Evolutionary conservation across 208 protist genomes (phyloP), one percentile per base, ranked within the genome.

Genomic region (Wallacemonas collosoma): DNA sequence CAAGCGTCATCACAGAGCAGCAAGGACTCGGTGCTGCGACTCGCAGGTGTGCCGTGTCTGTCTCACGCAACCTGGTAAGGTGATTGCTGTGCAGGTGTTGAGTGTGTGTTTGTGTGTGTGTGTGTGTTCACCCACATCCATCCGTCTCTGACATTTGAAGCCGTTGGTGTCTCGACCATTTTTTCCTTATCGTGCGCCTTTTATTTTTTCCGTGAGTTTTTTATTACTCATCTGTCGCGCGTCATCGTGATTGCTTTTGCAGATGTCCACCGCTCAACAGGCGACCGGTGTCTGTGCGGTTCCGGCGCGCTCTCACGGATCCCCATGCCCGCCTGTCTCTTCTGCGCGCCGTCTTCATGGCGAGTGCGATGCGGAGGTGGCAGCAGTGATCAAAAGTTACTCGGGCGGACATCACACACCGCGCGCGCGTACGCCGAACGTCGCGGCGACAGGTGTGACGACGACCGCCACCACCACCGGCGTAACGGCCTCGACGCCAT

Each of bases 351-450:
- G 63, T 48, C 73, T 79, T 26, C 75, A 79, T 71, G 54, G 60
- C 40, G 69, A 76, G 60, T 73, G 76, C 55, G 79, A 83, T 36
- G 67, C 79, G 3, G 79, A 83, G 57, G 44, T 83, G 57, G 75
- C 75, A 50, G 74, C 57, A 55, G 67, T 83, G 39, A 65, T 65
- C 36, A 45, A 50, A 17, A 65, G n/a, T 6, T 65, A 65, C 60
- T 65, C 60, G 3, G 15, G 50, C 4, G 60, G 60, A 4, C 60
- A 17, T 3, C 60, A 39, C 41, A 53, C 60, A n/a, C 60, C 60
- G 40, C 53, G 60, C 43, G 12, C 43, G 60, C 8, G 8, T 15
- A 43, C 26, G 6, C 7, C 56, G 26, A 62, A 15, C 2, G 35
- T 8, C 6, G 7, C 8, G 36, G n/a, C 53, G 26, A 7, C 57